These are phyloP conservation scores for Sporothrix dimorphospora DNA, from an alignment of 2,329 filamentous ascomycete species.

Conservation along the genomic window DNA sequence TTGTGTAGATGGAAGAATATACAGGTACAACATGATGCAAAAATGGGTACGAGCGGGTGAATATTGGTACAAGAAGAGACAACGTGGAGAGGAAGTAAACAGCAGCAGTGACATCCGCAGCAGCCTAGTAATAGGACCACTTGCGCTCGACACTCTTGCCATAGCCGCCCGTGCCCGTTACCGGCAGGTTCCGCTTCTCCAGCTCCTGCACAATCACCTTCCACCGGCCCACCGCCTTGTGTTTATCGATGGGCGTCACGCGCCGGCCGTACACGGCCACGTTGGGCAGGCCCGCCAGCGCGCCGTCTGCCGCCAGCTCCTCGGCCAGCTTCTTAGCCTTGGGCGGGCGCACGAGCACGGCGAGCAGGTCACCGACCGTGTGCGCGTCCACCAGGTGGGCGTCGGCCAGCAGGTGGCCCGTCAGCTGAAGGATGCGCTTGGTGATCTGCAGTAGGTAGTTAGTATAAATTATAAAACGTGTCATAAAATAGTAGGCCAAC, in stretches of 20 bases:
- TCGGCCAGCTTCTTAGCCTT: conserved; percentile 67
- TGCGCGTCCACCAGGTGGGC: conserved; percentile 60
- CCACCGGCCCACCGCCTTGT: conserved; percentile 55
- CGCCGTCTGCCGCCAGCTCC: conserved; percentile 52
- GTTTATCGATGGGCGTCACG: conserved; percentile 71
- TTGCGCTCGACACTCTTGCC: conserved; percentile 34
- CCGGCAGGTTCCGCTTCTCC: conserved; percentile 37
- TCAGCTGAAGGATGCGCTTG: conserved; percentile 80
- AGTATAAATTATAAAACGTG: background rate
- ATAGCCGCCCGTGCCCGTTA: conserved; percentile 38
- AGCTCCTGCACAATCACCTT: conserved; percentile 44
- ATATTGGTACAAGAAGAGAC: conserved; percentile 17
- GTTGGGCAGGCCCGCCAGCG: conserved; percentile 64
- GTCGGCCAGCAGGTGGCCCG: conserved; percentile 76
- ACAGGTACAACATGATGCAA: conserved; percentile 12
- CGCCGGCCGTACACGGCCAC: conserved; percentile 67
- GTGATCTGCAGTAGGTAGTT: conserved; percentile 60
- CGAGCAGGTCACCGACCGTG: conserved; percentile 59
- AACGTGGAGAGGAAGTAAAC: background rate
- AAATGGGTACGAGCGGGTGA: background rate
- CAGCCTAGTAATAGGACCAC: conserved; percentile 29
- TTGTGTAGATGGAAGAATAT: background rate
- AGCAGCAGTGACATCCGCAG: background rate
- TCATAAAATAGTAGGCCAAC: conserved; percentile 40
- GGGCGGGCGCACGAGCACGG: conserved; percentile 55